These are phyloP conservation scores for Solioccasus polychromus DNA, from an alignment of 768 basidiomycete species.

Conservation along the genomic window DNA sequence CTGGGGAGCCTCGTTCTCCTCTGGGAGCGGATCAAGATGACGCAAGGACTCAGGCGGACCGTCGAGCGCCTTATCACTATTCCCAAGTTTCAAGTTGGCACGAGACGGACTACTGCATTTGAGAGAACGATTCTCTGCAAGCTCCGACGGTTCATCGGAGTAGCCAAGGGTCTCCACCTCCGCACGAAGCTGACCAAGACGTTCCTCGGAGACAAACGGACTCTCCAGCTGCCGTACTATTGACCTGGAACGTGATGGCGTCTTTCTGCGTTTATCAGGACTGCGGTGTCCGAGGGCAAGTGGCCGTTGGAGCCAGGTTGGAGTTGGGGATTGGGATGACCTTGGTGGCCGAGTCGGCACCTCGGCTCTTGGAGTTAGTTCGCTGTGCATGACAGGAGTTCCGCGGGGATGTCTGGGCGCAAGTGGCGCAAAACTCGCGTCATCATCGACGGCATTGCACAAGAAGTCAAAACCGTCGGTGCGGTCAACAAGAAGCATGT, in stretches of 20 bases:
- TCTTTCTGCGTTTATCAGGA: conserved; percentile 13
- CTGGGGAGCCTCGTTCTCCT: background rate
- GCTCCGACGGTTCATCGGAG: conserved; percentile 1
- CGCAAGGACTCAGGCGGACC: conserved; percentile 2
- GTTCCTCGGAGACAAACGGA: conserved; percentile 28
- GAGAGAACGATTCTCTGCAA: background rate
- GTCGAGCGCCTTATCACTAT: background rate
- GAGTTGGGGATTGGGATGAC: conserved; percentile 13
- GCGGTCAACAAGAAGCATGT: conserved; percentile 41
- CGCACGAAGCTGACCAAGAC: conserved; percentile 17
- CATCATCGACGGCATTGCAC: conserved; percentile 21
- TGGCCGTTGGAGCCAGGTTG: conserved; percentile 4
- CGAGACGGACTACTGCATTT: background rate
- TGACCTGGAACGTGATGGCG: conserved; percentile 2
- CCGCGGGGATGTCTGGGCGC: conserved; percentile 25
- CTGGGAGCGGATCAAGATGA: background rate
- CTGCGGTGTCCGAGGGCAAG: conserved; percentile 14
- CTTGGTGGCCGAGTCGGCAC: conserved; percentile 1
- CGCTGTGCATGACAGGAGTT: conserved; percentile 36
- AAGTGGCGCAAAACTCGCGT: conserved; percentile 39
- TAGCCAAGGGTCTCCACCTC: conserved; percentile 17
- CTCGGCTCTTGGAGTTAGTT: conserved; percentile 40
- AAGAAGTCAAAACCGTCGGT: conserved; percentile 41
- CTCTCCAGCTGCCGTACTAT: background rate
- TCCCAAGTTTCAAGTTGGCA: background rate